Evolutionary conservation across 495 filamentous ascomycete genomes (phyloP).

Genomic region (Tuber umbilicatum): DNA sequence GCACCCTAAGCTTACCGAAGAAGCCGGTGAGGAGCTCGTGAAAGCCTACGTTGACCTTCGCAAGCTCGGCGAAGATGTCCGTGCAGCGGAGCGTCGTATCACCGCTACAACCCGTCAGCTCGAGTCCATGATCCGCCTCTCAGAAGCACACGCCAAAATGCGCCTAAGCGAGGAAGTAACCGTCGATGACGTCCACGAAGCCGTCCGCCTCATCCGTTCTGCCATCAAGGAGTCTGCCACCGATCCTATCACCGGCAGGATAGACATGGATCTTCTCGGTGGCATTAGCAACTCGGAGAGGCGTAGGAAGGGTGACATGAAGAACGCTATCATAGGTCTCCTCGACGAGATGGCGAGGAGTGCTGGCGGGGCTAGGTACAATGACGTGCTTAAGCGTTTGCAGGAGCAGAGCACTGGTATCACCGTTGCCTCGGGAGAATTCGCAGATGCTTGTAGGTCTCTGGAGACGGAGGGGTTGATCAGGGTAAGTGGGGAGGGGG

Average conservation of each 20-base stretch:
- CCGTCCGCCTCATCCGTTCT: constrained; percentile 80
- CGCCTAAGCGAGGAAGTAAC: constrained; percentile 71
- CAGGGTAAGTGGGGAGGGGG: constrained; percentile 75
- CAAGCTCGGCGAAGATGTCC: constrained; percentile 89
- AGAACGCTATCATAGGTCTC: constrained; percentile 63
- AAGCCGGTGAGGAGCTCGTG: constrained; percentile 72
- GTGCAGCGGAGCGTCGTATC: constrained; percentile 86
- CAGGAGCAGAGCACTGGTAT: constrained; percentile 64
- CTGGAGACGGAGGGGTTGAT: constrained; percentile 81
- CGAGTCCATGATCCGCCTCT: constrained; percentile 93
- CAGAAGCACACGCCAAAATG: constrained; percentile 98
- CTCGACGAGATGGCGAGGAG: constrained; percentile 66
- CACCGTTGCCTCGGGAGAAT: constrained; percentile 66
- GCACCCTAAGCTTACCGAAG: constrained; percentile 70
- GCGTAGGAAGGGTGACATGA: constrained; percentile 72
- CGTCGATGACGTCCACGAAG: constrained; percentile 76
- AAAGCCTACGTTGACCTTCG: constrained; percentile 92
- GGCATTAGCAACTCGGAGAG: constrained; percentile 80
- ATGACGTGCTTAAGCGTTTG: constrained; percentile 65
- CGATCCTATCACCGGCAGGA: constrained; percentile 80
- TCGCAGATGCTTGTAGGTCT: constrained; percentile 67
- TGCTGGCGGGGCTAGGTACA: constrained; percentile 64
- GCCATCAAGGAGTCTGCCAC: constrained; percentile 97
- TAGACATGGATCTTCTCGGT: constrained; percentile 93
- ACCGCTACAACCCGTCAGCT: constrained; percentile 94